Conservation (phyloP, 768 basidiomycete species). For the Suillus cothurnatus region DNA sequence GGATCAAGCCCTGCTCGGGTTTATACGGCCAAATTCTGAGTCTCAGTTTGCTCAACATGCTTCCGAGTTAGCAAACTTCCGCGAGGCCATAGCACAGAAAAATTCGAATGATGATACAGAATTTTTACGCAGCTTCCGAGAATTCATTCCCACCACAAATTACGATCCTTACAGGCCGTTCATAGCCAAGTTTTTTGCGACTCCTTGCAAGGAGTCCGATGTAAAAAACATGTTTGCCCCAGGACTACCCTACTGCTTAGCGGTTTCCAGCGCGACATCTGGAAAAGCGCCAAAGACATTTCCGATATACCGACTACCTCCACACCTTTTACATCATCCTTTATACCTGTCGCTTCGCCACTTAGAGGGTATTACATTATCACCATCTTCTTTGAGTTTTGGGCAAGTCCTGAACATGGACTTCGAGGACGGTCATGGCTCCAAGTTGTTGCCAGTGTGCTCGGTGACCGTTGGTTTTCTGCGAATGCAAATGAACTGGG, state of each 20-base stretch:
- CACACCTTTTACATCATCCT: not conserved
- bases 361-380: not conserved
- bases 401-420: not conserved
- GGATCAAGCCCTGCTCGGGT: not conserved
- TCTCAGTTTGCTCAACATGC: constrained; percentile 7
- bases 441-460: not conserved
- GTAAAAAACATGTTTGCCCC: constrained; percentile 28
- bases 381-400: not conserved
- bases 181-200: constrained; percentile 14
- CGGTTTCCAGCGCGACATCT: constrained; percentile 24
- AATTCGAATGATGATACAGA: constrained; percentile 1
- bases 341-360: not conserved
- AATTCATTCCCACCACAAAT: constrained; percentile 20
- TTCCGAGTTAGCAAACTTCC: constrained; percentile 1
- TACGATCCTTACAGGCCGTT: constrained; percentile 27
- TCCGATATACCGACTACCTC: constrained; percentile 20
- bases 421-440: not conserved
- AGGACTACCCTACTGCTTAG: constrained; percentile 24
- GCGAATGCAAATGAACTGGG: constrained; percentile 1
- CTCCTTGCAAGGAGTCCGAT: constrained; percentile 12
- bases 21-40: constrained; percentile 3
- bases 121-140: constrained; percentile 20
- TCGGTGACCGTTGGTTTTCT: not conserved
- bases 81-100: not conserved
- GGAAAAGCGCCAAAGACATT: constrained; percentile 22